Evolutionary conservation across 441 rosid genomes (phyloP), one percentile per base, ranked within the genome.

Genomic region (Gossypium lobatum): DNA sequence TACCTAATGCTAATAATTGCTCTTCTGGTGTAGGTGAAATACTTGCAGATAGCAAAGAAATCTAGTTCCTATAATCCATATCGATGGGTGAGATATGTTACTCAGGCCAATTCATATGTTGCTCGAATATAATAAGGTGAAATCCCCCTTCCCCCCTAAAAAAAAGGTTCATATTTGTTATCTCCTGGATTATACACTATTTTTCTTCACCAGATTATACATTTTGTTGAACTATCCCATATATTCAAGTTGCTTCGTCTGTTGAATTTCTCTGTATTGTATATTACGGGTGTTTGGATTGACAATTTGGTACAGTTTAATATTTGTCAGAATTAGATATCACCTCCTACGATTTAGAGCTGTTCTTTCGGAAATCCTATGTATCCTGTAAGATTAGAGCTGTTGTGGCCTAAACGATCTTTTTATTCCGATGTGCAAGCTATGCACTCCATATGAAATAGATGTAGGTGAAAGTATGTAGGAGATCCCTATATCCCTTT

Each of bases 1-100:
- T 20, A 20, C 21, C 21, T 20, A 20, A 20, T 20, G 21, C 21
- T 20, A 20, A 20, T 20, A 20, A 20, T 20, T 20, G 21, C 21
- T 20, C 21, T 20, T 20, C 53, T 78, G 48, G 55, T 80, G 85
- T 93, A 95, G 99, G 98, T 95, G 83, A 93, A 93, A 75, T 95
- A 91, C 87, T 86, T 95, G 85, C 98, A 91, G 88, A 93, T 93
- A 82, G 95, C 98, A 48, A 93, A 91, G 95, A 95, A 93, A 77
- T 89, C 95, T 16, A 83, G 89, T 59, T 78, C 82, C 21, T 85
- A 86, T 73, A 95, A 93, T 81, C 98, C 98, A 39, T 93, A 93
- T 81, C 89, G 98, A 75, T 93, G 97, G 98, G 98, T 93, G 84
- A 90, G 99, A 85, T 95, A 95, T 17, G 98, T 95, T 54, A 93